These are phyloP conservation scores for Suillus weaverae DNA, from an alignment of 768 basidiomycete species.

Conservation along the genomic window DNA sequence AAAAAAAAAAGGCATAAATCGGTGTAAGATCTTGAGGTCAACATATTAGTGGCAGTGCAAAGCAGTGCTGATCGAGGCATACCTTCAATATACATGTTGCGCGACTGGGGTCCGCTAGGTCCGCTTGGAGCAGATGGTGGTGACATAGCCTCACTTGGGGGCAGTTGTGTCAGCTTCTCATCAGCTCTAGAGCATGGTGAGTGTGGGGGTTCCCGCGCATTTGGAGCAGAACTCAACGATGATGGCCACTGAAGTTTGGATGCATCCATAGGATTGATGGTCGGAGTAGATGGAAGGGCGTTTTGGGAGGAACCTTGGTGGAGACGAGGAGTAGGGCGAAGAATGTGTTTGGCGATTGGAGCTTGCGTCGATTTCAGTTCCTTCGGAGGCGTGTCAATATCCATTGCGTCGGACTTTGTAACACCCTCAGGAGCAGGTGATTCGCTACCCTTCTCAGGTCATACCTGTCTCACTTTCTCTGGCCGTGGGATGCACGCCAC, in stretches of 20 bases:
- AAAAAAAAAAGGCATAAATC: too few species aligned
- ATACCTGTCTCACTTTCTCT: constrained; percentile 71
- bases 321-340: constrained; percentile 17
- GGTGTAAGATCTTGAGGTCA: too few species aligned
- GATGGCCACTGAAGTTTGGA: constrained; percentile 19
- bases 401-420: constrained; percentile 35
- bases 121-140: constrained; percentile 76
- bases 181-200: constrained; percentile 45
- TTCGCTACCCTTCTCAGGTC: constrained; percentile 38
- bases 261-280: constrained; percentile 19
- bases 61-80: too few species aligned
- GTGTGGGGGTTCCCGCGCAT: constrained; percentile 36
- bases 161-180: constrained; percentile 35
- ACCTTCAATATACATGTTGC: too few species aligned
- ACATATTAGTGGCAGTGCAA: too few species aligned
- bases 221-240: constrained; percentile 15
- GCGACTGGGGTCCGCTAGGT: too few species aligned
- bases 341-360: background rate
- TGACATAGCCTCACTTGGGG: constrained; percentile 55
- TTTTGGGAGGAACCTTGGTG: constrained; percentile 19
- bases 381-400: constrained; percentile 31
- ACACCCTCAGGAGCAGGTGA: constrained; percentile 32
- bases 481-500: constrained; percentile 77
- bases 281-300: constrained; percentile 15
- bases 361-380: constrained; percentile 19